Conservation (phyloP, 371 early-diverging fungal genomes). For the Syncephalastrum monosporum region DNA sequence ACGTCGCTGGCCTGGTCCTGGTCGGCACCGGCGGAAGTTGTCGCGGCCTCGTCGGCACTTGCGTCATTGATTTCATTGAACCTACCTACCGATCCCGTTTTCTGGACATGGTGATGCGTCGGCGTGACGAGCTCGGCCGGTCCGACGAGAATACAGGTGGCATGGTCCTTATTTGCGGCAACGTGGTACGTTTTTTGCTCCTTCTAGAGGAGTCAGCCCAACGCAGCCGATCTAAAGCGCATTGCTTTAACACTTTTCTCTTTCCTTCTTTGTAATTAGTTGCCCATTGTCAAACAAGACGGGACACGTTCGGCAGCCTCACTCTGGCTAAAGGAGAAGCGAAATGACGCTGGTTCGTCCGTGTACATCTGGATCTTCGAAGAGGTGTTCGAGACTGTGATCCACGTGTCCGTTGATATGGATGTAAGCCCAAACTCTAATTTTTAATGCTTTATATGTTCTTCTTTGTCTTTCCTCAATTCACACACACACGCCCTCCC, state of each 20-base stretch:
- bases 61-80: conserved; percentile 56
- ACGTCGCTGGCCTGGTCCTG: conserved; percentile 53
- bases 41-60: conserved; percentile 44
- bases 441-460: conserved; percentile 2
- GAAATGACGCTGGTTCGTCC: conserved; percentile 47
- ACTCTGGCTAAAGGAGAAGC: conserved; percentile 67
- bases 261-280: conserved; percentile 39
- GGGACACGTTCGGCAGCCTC: conserved; percentile 62
- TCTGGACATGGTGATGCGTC: conserved; percentile 39
- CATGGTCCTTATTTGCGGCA: conserved; percentile 61
- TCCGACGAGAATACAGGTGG: conserved; percentile 30
- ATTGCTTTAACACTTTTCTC: conserved; percentile 2
- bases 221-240: neutral
- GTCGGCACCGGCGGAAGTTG: conserved; percentile 38
- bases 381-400: conserved; percentile 61
- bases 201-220: neutral
- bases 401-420: conserved; percentile 29
- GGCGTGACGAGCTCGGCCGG: conserved; percentile 27
- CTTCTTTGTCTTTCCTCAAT: neutral
- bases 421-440: conserved; percentile 22
- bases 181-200: conserved; percentile 53
- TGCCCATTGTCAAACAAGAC: conserved; percentile 63
- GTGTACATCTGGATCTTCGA: conserved; percentile 75
- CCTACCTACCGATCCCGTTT: conserved; percentile 55
- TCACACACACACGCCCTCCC: neutral